A percentile compares a stretch with the other conserved stretches of the same genome.
Conservation (phyloP, 345 rosid genomes). For the Citrus unshiu region DNA sequence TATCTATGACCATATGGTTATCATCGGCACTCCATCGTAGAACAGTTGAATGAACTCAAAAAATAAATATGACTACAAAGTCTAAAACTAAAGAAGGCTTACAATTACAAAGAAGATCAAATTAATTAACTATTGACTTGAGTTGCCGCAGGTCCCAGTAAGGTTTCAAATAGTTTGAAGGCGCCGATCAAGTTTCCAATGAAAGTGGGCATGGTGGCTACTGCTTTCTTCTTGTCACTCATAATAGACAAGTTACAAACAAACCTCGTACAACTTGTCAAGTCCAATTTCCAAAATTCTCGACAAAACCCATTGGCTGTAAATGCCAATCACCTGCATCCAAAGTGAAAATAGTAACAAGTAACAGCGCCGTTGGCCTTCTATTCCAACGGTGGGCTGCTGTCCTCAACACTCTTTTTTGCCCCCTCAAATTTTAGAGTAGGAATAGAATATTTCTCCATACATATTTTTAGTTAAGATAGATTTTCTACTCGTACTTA, state of each 20-base stretch:
- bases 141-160: background rate
- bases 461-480: no score
- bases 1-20: no score
- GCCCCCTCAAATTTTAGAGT: no score
- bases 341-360: background rate
- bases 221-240: background rate
- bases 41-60: no score
- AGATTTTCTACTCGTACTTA: no score
- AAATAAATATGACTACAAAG: no score
- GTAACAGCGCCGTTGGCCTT: background rate
- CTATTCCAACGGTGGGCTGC: no score
- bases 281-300: background rate
- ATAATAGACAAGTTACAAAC: background rate
- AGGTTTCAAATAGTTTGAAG: background rate
- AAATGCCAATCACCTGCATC: background rate
- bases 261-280: background rate
- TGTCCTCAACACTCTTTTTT: no score
- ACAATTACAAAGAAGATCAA: background rate
- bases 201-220: background rate
- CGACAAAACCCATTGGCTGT: background rate
- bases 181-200: background rate
- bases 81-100: no score
- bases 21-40: rapidly evolving
- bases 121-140: background rate
- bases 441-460: no score